phyloP scores from a whole-genome alignment of 2,329 filamentous ascomycete species.

The Corinectria fuckeliana region DNA sequence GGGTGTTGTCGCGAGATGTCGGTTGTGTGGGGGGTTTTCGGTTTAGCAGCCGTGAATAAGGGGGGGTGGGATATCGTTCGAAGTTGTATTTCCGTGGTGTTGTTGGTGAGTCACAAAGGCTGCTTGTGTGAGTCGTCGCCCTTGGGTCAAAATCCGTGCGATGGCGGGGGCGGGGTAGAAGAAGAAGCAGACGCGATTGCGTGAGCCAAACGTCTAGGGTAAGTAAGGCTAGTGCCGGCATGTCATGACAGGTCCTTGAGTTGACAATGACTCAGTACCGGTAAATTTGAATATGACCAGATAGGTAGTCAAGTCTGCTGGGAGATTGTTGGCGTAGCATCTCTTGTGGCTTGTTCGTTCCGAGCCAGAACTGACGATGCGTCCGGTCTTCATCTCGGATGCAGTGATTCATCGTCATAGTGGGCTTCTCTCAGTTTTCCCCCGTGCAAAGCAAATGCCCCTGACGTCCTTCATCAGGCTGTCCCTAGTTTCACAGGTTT shows the following conservation, averaged over 20 bases:
- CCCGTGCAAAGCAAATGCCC: no score
- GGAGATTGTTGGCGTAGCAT: no score
- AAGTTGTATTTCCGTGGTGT: neutral
- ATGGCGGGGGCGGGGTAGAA: constrained; percentile 37
- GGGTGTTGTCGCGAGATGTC: neutral
- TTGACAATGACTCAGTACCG: no score
- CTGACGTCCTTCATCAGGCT: no score
- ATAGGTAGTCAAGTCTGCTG: no score
- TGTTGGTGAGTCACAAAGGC: constrained; percentile 15
- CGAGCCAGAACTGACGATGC: no score
- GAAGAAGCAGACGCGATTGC: constrained; percentile 22
- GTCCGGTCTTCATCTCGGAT: no score
- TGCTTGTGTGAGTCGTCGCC: neutral
- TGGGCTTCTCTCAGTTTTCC: no score
- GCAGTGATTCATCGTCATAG: no score
- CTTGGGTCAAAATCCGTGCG: constrained; percentile 30
- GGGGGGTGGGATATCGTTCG: neutral
- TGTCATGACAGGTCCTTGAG: neutral
- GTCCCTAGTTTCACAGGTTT: no score
- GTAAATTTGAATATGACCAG: no score
- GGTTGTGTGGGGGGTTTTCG: neutral
- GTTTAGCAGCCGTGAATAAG: neutral
- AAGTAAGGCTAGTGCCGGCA: neutral
- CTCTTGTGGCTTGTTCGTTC: no score
- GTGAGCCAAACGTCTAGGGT: constrained; percentile 23